Evolutionary conservation across 1,284 basidiomycete genomes (phyloP).

Genomic region (Ganoderma meredithae): DNA sequence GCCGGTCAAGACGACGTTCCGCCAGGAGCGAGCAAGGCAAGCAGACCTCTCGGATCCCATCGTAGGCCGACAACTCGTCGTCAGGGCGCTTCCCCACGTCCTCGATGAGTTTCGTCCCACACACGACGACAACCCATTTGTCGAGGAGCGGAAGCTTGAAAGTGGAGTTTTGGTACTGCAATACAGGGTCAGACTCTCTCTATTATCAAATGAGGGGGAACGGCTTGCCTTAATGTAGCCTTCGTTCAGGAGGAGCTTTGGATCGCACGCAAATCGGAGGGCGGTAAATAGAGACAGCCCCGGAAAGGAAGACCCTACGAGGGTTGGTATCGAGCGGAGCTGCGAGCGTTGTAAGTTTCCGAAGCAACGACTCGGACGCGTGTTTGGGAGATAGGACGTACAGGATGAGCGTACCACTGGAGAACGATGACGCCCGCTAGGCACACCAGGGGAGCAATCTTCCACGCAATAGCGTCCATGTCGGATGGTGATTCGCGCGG

Average conservation of each 20-base stretch:
- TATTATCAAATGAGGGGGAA: background rate
- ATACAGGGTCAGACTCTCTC: background rate
- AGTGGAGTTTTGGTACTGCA: conserved; percentile 34
- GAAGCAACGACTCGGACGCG: background rate
- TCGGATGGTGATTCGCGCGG: background rate
- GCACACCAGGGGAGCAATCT: background rate
- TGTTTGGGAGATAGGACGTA: background rate
- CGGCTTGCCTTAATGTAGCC: conserved; percentile 31
- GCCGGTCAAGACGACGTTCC: conserved; percentile 26
- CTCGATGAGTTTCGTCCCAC: conserved; percentile 42
- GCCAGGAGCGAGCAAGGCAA: background rate
- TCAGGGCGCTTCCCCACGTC: conserved; percentile 45
- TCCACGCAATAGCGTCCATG: background rate
- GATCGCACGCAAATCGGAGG: conserved; percentile 20
- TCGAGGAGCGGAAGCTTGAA: conserved; percentile 44
- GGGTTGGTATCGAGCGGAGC: background rate
- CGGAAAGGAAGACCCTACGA: conserved; percentile 13
- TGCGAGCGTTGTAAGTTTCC: background rate
- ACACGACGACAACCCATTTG: conserved; percentile 44
- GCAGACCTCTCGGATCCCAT: conserved; percentile 23
- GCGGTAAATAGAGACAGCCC: conserved; percentile 36
- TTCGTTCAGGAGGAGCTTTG: conserved; percentile 17
- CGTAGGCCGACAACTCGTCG: conserved; percentile 42
- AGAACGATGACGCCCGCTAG: background rate
- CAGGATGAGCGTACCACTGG: conserved; percentile 4